Percentiles rank a stretch among this genome's conserved stretches.
Conservation (phyloP, 345 rosid genomes). For the Citrus australasica region DNA sequence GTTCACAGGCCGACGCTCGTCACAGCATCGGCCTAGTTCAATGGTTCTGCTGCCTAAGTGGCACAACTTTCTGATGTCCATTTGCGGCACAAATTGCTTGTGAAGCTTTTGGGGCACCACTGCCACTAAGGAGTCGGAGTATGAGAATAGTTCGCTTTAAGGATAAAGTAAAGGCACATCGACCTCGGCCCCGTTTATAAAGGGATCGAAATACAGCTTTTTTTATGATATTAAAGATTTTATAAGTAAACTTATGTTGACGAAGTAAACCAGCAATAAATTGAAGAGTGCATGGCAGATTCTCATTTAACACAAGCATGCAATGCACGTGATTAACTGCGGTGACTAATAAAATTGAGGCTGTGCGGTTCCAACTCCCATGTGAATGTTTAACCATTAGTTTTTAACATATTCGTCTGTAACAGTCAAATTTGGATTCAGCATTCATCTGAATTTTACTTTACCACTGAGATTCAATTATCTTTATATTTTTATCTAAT, state of each 20-base stretch:
- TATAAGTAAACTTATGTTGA: no score
- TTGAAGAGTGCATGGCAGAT: no score
- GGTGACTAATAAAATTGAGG: background rate
- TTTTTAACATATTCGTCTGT: no score
- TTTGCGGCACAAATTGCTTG: background rate
- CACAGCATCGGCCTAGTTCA: background rate
- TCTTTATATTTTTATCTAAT: no score
- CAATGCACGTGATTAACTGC: background rate
- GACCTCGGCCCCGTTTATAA: background rate
- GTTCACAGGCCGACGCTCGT: background rate
- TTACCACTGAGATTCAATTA: no score
- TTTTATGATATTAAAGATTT: no score
- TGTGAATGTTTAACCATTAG: no score
- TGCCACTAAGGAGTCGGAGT: background rate
- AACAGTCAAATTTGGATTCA: no score
- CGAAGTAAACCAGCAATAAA: no score
- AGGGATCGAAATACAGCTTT: no score
- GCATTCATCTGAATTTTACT: no score
- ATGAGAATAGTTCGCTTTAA: background rate
- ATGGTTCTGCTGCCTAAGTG: background rate
- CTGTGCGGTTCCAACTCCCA: background rate
- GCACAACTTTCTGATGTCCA: constrained; percentile 27
- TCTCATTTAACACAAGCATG: background rate
- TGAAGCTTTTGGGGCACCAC: background rate
- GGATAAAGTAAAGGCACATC: background rate